Evolutionary conservation across 2,329 filamentous ascomycete genomes (phyloP), one percentile per base, ranked within the genome.

Genomic region (Trichoderma sp.): DNA sequence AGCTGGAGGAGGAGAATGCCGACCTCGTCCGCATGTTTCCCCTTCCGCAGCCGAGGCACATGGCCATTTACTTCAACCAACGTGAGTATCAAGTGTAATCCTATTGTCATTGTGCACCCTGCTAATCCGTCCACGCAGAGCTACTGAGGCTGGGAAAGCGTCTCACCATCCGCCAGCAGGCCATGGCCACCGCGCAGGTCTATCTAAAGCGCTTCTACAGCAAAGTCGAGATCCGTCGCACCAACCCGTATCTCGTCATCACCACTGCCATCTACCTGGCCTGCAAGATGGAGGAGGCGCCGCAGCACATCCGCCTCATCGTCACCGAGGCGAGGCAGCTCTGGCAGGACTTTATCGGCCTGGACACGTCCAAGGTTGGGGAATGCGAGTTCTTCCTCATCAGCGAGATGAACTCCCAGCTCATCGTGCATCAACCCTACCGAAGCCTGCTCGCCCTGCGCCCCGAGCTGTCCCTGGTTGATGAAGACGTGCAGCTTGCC

Each of bases 271-370:
- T 98, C 67, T 99, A 99, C 76, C 82, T 99, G 43, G 93, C 95
- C 21, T 97, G 93, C 80, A 99, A 99, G 79, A 97, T 96, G 87
- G 95, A 99, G 77, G 95, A 99, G 77, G 93, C 89, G 58, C 95
- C 95, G 3, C 94, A 98, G 76, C 95, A 99, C 76, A 98, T 99
- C 72, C 87, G 95, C 34, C 85, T 96, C 68, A 89, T 99, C 66
- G 89, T 95, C 12, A 89, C 88, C 54, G 95, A 99, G 76, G 92
- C 93, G 3, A 88, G 92, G 41, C 86, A 90, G 65, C 83, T 96
- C 66, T 97, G 92, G 92, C 89, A 91, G 72, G 91, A 93, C 69
- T 85, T 90, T 66, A 86, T 91, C 70, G 82, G 85, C 47, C 85
- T 88, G 65, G 93, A 97, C 76, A 90, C 91, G 9, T 88, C 90